These are phyloP conservation scores for Irpex rosettiformis DNA, from an alignment of 1,284 basidiomycete species.

Conservation along the genomic window DNA sequence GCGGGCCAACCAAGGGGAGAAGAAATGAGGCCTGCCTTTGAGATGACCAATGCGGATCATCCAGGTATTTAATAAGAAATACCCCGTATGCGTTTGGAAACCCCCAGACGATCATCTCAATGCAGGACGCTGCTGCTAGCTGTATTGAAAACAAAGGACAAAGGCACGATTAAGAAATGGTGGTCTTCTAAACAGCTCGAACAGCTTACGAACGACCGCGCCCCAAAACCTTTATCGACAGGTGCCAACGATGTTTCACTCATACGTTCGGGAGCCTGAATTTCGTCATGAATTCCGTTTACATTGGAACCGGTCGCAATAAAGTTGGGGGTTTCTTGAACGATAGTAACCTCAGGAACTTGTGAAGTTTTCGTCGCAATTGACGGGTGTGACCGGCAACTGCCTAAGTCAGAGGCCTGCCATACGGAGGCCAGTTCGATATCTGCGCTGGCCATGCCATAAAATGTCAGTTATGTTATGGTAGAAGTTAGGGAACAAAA, in stretches of 20 bases:
- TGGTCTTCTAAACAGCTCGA: not conserved
- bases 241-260: conserved; percentile 27
- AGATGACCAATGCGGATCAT: conserved; percentile 24
- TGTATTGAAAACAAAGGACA: conserved; percentile 14
- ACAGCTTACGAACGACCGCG: conserved; percentile 31
- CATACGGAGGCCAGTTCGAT: not conserved
- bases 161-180: not conserved
- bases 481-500: not conserved
- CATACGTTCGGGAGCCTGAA: not conserved
- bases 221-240: conserved; percentile 30
- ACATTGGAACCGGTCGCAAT: no score
- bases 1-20: conserved; percentile 32
- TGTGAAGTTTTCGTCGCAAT: no score
- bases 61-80: conserved; percentile 32
- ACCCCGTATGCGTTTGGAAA: conserved; percentile 34
- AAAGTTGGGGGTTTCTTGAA: no score
- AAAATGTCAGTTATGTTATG: no score
- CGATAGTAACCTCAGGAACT: no score
- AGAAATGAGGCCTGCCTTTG: conserved; percentile 26
- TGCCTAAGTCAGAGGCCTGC: no score
- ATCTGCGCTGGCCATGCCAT: not conserved
- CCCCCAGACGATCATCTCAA: conserved; percentile 37
- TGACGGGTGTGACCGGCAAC: no score
- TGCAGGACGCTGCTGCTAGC: conserved; percentile 32
- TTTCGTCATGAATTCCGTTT: no score